These are phyloP conservation scores for Gracilaria caudata DNA, from an alignment of 23 red algal genomes.

Conservation along the genomic window DNA sequence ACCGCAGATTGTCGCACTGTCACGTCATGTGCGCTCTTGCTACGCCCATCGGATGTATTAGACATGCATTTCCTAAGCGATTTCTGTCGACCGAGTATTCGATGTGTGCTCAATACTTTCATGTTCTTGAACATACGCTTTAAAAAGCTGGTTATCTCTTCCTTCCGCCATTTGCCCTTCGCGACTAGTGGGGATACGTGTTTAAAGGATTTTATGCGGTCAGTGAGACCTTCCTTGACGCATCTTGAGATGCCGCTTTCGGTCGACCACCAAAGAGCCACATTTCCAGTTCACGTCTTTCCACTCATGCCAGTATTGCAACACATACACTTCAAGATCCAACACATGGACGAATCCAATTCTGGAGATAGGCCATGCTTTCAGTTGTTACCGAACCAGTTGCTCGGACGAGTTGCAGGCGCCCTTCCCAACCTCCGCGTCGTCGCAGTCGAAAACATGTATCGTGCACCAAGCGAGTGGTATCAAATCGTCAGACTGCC, in stretches of 20 bases:
- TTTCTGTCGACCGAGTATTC: background rate
- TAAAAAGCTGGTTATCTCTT: background rate
- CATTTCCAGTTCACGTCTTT: background rate
- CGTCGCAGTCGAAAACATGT: slow-evolving; percentile 1
- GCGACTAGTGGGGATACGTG: background rate
- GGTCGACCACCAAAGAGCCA: background rate
- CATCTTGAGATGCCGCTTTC: background rate
- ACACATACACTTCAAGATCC: background rate
- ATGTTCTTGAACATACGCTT: background rate
- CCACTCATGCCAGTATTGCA: background rate
- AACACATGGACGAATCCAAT: background rate
- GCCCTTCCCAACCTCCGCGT: background rate
- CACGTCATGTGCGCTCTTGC: background rate
- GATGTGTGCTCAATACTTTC: background rate
- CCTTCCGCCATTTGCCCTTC: background rate
- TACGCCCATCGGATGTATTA: background rate
- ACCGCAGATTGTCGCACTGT: background rate
- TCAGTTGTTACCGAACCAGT: background rate
- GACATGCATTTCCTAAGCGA: background rate
- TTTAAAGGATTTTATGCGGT: background rate
- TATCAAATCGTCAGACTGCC: background rate
- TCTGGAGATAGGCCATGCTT: background rate
- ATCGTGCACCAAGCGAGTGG: background rate
- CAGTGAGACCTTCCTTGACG: background rate
- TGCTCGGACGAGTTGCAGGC: background rate